phyloP scores from a whole-genome alignment of 116 monocot genomes.

The Zostera marina region DNA sequence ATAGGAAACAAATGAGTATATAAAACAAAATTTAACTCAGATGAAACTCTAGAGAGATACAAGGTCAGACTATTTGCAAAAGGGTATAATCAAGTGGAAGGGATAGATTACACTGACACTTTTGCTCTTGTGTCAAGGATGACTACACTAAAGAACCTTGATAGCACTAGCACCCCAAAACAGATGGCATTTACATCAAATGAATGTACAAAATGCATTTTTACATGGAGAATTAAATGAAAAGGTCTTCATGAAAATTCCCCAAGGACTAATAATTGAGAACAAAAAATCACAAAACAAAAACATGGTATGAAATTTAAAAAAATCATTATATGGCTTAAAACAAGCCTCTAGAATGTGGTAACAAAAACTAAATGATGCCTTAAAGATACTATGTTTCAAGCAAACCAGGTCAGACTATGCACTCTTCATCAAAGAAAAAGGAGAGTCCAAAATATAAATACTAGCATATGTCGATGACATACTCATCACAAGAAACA shows the following conservation, averaged over 20 bases:
- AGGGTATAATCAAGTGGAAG: not conserved
- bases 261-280: not conserved
- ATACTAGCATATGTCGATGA: not conserved
- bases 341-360: not conserved
- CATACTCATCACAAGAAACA: not conserved
- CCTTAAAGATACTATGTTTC: not conserved
- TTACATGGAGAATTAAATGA: not conserved
- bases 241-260: not conserved
- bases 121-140: not conserved
- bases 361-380: not conserved
- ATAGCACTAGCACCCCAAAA: too few species aligned
- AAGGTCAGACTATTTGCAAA: slow-evolving; percentile 5
- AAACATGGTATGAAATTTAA: not conserved
- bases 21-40: not conserved
- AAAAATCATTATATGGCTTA: slow-evolving; percentile 4
- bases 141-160: not conserved
- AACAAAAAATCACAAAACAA: not conserved
- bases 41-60: not conserved
- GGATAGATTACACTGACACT: slow-evolving; percentile 1
- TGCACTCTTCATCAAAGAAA: not conserved
- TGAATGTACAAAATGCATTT: not conserved
- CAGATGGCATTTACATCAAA: not conserved
- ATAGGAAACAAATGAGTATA: slow-evolving; percentile 11
- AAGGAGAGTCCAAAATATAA: not conserved
- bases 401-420: not conserved